Evolutionary conservation across 768 basidiomycete genomes (phyloP).

Genomic region (Solioccasus polychromus): DNA sequence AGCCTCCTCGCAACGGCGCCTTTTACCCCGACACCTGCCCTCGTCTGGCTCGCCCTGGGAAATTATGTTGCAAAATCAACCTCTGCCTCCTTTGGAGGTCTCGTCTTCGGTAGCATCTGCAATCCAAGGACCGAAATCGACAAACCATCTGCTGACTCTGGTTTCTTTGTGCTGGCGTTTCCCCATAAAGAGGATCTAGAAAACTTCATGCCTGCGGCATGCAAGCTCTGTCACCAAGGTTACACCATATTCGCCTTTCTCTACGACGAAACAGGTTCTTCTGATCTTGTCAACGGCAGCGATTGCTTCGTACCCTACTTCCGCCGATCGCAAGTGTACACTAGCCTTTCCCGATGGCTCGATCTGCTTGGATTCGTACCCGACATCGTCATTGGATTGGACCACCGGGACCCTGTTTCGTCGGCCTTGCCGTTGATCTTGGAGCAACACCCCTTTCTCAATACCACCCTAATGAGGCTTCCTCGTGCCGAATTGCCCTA

Average conservation of each 20-base stretch:
- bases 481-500: constrained; percentile 48
- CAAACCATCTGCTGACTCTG: too few species aligned
- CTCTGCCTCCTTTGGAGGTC: constrained; percentile 36
- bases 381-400: constrained; percentile 35
- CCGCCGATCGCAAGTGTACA: constrained; percentile 8
- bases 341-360: constrained; percentile 32
- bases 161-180: too few species aligned
- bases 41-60: constrained; percentile 26
- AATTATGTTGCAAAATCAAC: constrained; percentile 27
- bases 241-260: constrained; percentile 33
- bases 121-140: neutral
- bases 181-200: constrained; percentile 34
- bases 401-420: constrained; percentile 28
- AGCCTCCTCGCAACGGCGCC: constrained; percentile 22
- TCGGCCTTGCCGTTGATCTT: constrained; percentile 19
- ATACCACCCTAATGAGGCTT: constrained; percentile 40
- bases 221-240: constrained; percentile 32
- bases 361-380: constrained; percentile 21
- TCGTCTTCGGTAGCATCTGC: constrained; percentile 28
- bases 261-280: neutral
- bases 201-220: constrained; percentile 33
- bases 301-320: constrained; percentile 19
- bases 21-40: constrained; percentile 11
- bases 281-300: constrained; percentile 8
- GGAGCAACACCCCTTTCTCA: constrained; percentile 19